Evolutionary conservation across 2,329 filamentous ascomycete genomes (phyloP), one percentile per base, ranked within the genome.

Genomic region (Penicillium sp.): DNA sequence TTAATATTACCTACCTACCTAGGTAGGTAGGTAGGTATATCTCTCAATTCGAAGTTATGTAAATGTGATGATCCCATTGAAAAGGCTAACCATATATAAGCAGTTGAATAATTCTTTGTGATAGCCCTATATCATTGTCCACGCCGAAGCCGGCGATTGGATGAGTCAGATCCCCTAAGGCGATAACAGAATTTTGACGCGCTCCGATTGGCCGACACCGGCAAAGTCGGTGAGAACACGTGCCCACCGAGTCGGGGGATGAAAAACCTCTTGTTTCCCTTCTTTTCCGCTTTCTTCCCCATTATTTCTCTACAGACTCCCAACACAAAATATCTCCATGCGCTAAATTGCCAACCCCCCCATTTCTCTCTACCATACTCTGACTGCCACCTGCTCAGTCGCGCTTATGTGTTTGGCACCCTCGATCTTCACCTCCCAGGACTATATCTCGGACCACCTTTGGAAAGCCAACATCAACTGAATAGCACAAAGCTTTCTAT

Each of bases 321-420:
- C 49, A 26, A 48, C 26, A 44, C 48, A 26, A 31, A 53, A 42
- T 44, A n/a, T 47, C 45, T 49, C 53, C 53, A 68, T 68, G 54
- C 49, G 57, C 52, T 67, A 65, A 63, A 56, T 45, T 32, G 41
- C 33, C 12, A 47, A 45, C 35, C 47, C 47, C 47, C 45, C 43
- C 41, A 38, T 54, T 32, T 46, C 50, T 49, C 48, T 48, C 45
- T 53, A 48, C 53, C 51, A 57, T 55, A 57, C 50, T 48, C 49
- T 65, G 64, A 69, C 68, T 69, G 65, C 58, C 64, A 62, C 54
- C 57, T 58, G 34, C 60, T 60, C 65, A 68, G 58, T 77, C 77
- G 84, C 82, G 78, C 83, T 84, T 85, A 89, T 89, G 85, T 85
- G 83, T 84, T 84, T 84, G 78, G 83, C 84, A 80, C 78, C 80